Conservation (phyloP, 2,329 filamentous ascomycete genomes). For the Grosmannia serpens region DNA sequence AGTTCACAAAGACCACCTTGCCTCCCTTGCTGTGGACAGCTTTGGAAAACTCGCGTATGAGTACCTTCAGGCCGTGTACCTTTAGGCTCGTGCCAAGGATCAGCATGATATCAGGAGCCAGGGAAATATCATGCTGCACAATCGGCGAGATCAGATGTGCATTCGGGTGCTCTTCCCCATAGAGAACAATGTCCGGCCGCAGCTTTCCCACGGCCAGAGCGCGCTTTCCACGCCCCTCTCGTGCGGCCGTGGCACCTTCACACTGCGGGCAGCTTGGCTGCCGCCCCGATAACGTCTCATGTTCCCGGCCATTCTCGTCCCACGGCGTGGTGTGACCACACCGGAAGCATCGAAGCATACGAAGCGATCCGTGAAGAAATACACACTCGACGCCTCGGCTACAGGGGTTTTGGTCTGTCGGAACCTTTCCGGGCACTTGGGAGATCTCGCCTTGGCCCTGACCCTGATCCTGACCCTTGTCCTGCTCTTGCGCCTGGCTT, state of each 20-base stretch:
- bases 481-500: neutral
- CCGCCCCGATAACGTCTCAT: slow-evolving; percentile 47
- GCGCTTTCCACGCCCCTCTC: slow-evolving; percentile 54
- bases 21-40: slow-evolving; percentile 57
- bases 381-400: slow-evolving; percentile 50
- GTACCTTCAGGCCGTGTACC: slow-evolving; percentile 59
- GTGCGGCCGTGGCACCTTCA: slow-evolving; percentile 46
- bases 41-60: slow-evolving; percentile 61
- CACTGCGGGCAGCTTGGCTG: slow-evolving; percentile 60
- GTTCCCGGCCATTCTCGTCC: slow-evolving; percentile 44
- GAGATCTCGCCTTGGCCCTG: neutral
- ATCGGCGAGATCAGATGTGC: slow-evolving; percentile 57
- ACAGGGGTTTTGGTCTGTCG: slow-evolving; percentile 9
- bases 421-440: slow-evolving; percentile 2
- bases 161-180: slow-evolving; percentile 61
- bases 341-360: slow-evolving; percentile 50
- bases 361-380: slow-evolving; percentile 60
- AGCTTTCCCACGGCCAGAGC: slow-evolving; percentile 56
- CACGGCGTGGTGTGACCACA: slow-evolving; percentile 47
- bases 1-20: slow-evolving; percentile 62
- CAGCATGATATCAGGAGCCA: slow-evolving; percentile 55
- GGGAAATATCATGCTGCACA: slow-evolving; percentile 53
- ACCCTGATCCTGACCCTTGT: neutral
- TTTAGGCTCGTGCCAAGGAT: slow-evolving; percentile 61
- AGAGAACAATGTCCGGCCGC: slow-evolving; percentile 61